Conservation (phyloP, 2,329 filamentous ascomycete species). For the Beauveria australis region DNA sequence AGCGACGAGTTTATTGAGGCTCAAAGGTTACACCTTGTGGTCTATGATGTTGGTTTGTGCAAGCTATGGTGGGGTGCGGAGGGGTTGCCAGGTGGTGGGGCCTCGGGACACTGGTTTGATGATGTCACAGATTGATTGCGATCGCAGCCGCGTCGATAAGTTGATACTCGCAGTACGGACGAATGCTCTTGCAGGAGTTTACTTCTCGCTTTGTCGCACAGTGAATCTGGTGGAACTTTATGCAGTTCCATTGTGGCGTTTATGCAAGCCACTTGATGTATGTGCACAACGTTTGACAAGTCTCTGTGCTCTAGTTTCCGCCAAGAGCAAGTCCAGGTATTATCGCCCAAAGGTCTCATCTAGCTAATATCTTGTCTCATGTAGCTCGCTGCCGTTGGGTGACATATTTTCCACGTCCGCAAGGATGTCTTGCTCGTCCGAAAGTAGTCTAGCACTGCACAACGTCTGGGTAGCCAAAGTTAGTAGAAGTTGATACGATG, state of each 20-base stretch:
- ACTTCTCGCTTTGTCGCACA: neutral
- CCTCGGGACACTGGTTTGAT: neutral
- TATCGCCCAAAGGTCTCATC: too few species aligned
- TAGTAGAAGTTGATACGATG: neutral
- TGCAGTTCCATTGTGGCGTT: neutral
- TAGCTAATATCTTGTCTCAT: too few species aligned
- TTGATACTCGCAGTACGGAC: neutral
- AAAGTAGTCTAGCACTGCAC: neutral
- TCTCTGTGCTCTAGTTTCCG: too few species aligned
- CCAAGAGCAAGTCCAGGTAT: too few species aligned
- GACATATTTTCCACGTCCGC: too few species aligned
- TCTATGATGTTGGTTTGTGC: neutral
- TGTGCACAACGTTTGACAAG: neutral
- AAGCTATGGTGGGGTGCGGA: constrained; percentile 8
- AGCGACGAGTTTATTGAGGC: neutral
- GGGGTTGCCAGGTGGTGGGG: constrained; percentile 2
- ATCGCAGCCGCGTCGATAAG: neutral
- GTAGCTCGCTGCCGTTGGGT: too few species aligned
- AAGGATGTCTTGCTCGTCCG: too few species aligned
- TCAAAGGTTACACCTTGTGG: neutral
- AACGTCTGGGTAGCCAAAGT: neutral
- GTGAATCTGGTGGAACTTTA: neutral
- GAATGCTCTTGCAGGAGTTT: neutral
- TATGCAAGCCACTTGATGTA: neutral
- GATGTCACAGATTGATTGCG: constrained; percentile 1